Percentiles rank a stretch among this genome's conserved stretches.
phyloP scores from a whole-genome alignment of 495 filamentous ascomycete species.

The Tetracladium setigerum region DNA sequence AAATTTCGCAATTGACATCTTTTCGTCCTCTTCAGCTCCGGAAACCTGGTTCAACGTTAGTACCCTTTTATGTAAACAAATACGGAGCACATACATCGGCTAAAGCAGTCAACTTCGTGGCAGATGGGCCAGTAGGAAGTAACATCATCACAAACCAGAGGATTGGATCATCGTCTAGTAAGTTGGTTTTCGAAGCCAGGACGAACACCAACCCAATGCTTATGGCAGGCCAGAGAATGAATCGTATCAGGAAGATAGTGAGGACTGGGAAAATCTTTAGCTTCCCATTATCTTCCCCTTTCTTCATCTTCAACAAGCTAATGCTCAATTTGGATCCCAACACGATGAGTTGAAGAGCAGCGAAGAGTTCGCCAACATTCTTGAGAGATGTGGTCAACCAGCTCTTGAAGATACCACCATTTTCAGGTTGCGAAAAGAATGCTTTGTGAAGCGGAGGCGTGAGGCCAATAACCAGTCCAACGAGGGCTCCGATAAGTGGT shows the following conservation, averaged over 20 bases:
- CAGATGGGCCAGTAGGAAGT: conserved; percentile 64
- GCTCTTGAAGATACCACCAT: conserved; percentile 61
- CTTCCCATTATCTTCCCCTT: conserved; percentile 25
- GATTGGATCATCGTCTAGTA: conserved; percentile 56
- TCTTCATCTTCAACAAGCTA: conserved; percentile 46
- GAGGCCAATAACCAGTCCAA: conserved; percentile 55
- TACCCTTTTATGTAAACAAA: no score
- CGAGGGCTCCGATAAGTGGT: conserved; percentile 52
- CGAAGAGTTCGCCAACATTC: conserved; percentile 64
- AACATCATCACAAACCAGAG: conserved; percentile 71
- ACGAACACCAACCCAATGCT: conserved; percentile 55
- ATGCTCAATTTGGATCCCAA: conserved; percentile 58
- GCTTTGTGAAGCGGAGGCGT: conserved; percentile 51
- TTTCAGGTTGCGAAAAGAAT: conserved; percentile 53
- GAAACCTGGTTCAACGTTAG: no score
- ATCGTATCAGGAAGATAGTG: conserved; percentile 48
- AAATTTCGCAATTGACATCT: conserved; percentile 62
- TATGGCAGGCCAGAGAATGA: conserved; percentile 53
- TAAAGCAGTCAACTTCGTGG: conserved; percentile 57
- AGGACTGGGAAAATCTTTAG: conserved; percentile 42
- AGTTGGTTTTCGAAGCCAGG: conserved; percentile 47
- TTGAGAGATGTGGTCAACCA: conserved; percentile 61
- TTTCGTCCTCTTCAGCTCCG: conserved; percentile 45
- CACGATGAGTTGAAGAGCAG: conserved; percentile 61
- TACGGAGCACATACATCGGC: conserved; percentile 46